Percentiles rank a stretch among this genome's conserved stretches.
Evolutionary conservation across 1,284 basidiomycete genomes (phyloP).

Genomic region (Pseudozyma thailandica): DNA sequence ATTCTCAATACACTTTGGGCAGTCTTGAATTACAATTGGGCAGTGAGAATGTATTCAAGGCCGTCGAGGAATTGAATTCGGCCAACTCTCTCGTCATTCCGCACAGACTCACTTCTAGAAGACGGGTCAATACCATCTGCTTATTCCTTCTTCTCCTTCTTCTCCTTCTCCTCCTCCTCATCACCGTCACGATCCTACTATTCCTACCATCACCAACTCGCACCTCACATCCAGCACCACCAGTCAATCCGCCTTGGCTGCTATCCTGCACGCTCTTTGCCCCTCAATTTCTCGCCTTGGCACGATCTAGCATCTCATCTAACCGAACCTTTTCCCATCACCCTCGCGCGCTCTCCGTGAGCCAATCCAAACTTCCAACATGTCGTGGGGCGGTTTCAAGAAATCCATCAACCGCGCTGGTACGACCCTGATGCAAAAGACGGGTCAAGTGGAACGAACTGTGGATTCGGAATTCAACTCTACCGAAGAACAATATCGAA

Average conservation of each 20-base stretch:
- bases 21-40: too few species aligned
- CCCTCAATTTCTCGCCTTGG: neutral
- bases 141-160: neutral
- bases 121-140: neutral
- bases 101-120: slow-evolving; percentile 8
- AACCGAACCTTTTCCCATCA: neutral
- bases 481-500: slow-evolving; percentile 88
- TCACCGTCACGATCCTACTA: neutral
- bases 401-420: slow-evolving; percentile 92
- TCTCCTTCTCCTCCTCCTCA: neutral
- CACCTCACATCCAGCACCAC: neutral
- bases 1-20: too few species aligned
- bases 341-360: neutral
- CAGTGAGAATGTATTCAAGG: neutral
- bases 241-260: neutral
- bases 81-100: neutral
- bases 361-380: slow-evolving; percentile 16
- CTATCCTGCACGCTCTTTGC: neutral
- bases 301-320: too few species aligned
- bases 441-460: slow-evolving; percentile 94
- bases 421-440: slow-evolving; percentile 79
- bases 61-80: neutral
- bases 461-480: slow-evolving; percentile 92
- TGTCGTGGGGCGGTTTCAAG: slow-evolving; percentile 77
- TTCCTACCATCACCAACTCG: neutral